These are phyloP conservation scores for Panaeolus papilionaceus DNA, from an alignment of 768 basidiomycete genomes.

Conservation along the genomic window DNA sequence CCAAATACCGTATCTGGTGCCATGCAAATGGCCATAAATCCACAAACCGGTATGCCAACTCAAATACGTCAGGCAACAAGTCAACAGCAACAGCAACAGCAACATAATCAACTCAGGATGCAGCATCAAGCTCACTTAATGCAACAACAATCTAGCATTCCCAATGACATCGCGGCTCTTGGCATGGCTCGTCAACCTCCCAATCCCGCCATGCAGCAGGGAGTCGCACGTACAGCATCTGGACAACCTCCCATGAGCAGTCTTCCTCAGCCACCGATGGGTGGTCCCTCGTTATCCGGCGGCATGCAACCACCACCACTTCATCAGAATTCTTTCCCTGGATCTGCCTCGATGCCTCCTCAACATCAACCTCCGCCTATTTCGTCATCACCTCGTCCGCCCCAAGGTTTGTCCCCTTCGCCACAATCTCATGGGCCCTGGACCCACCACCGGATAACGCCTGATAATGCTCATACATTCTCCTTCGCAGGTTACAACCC, in stretches of 20 bases:
- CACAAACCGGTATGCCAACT: slow-evolving; percentile 46
- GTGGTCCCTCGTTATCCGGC: slow-evolving; percentile 34
- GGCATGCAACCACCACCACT: slow-evolving; percentile 44
- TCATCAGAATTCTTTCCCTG: slow-evolving; percentile 45
- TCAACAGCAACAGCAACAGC: slow-evolving; percentile 38
- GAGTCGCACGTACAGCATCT: slow-evolving; percentile 48
- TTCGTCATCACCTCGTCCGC: slow-evolving; percentile 49
- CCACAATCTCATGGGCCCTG: slow-evolving; percentile 46
- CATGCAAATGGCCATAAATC: slow-evolving; percentile 51
- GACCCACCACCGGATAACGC: slow-evolving; percentile 50
- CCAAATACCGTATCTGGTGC: slow-evolving; percentile 40
- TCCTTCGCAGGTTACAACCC: slow-evolving; percentile 51
- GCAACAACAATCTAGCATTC: slow-evolving; percentile 44
- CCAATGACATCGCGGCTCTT: slow-evolving; percentile 26
- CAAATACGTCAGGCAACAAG: slow-evolving; percentile 39
- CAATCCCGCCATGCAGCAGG: slow-evolving; percentile 48
- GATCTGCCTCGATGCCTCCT: slow-evolving; percentile 41
- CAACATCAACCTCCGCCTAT: slow-evolving; percentile 45
- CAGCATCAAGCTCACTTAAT: slow-evolving; percentile 47
- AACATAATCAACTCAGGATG: slow-evolving; percentile 34
- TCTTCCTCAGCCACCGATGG: slow-evolving; percentile 43
- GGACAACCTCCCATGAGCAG: slow-evolving; percentile 56
- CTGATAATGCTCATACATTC: slow-evolving; percentile 44
- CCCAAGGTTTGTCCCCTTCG: slow-evolving; percentile 46
- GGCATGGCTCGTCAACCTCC: slow-evolving; percentile 43